phyloP scores from a whole-genome alignment of 73 alveolate species.

The Paramecium caudatum region DNA sequence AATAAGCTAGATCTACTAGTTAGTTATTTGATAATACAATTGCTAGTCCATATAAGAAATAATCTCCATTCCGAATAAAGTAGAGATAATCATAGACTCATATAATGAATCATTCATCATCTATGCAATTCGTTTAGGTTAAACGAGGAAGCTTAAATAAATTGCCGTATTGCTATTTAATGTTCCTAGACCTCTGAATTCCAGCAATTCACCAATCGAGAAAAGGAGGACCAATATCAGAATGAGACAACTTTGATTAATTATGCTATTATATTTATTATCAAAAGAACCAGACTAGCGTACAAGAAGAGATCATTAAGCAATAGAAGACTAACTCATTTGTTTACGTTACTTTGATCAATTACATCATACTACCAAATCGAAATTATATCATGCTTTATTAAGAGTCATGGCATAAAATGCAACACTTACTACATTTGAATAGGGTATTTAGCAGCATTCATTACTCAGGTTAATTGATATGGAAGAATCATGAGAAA shows the following conservation, averaged over 20 bases:
- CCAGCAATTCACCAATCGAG: slow-evolving; percentile 28
- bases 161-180: slow-evolving; percentile 22
- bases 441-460: not conserved
- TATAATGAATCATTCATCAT: not conserved
- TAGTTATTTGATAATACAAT: slow-evolving; percentile 13
- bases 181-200: slow-evolving; percentile 16
- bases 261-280: slow-evolving; percentile 8
- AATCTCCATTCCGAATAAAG: slow-evolving; percentile 41
- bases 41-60: slow-evolving; percentile 43
- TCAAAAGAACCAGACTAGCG: slow-evolving; percentile 21
- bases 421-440: slow-evolving; percentile 11
- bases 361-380: not conserved
- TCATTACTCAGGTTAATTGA: not conserved
- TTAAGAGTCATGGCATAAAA: slow-evolving; percentile 8
- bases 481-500: slow-evolving; percentile 7
- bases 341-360: not conserved
- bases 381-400: not conserved
- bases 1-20: slow-evolving; percentile 63
- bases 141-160: slow-evolving; percentile 36
- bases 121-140: slow-evolving; percentile 22
- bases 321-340: slow-evolving; percentile 5
- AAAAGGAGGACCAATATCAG: slow-evolving; percentile 46
- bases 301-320: not conserved
- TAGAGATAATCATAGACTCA: not conserved
- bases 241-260: slow-evolving; percentile 38